These are phyloP conservation scores for Zymoseptoria ardabiliae DNA, from an alignment of 2,329 filamentous ascomycete genomes.

Conservation along the genomic window DNA sequence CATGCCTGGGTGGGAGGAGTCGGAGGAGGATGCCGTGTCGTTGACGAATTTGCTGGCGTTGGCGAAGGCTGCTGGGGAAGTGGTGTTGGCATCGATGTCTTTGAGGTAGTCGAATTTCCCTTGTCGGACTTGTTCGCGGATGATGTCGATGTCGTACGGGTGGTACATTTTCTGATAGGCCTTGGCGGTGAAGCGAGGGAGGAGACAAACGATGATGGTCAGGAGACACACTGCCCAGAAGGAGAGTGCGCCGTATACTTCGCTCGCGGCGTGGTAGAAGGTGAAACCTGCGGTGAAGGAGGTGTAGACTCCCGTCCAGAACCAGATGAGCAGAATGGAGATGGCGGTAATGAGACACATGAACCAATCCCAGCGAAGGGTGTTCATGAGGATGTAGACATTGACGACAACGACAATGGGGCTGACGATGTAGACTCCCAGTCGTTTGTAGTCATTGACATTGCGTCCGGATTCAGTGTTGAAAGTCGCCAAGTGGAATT, in stretches of 20 bases:
- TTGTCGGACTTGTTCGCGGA: constrained; percentile 80
- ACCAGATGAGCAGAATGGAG: constrained; percentile 81
- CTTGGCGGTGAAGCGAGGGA: constrained; percentile 83
- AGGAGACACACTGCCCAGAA: constrained; percentile 85
- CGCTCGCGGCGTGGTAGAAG: constrained; percentile 69
- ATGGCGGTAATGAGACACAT: constrained; percentile 74
- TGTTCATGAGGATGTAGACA: constrained; percentile 89
- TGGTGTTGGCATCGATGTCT: constrained; percentile 43
- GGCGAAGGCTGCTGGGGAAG: not conserved
- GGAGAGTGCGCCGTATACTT: constrained; percentile 71
- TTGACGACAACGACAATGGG: constrained; percentile 85
- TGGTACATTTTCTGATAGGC: constrained; percentile 87
- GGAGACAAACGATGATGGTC: constrained; percentile 71
- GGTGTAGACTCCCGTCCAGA: constrained; percentile 90
- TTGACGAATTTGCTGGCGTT: constrained; percentile 31
- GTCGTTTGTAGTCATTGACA: constrained; percentile 70
- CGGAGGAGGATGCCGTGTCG: constrained; percentile 30
- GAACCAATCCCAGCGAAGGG: constrained; percentile 97
- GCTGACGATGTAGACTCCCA: constrained; percentile 81
- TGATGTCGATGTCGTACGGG: constrained; percentile 86
- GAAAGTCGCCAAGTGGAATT: constrained; percentile 63
- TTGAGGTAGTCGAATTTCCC: constrained; percentile 75
- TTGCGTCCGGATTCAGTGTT: constrained; percentile 65
- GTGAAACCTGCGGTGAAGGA: constrained; percentile 49
- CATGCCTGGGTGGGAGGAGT: constrained; percentile 22